Conservation (phyloP, 768 basidiomycete species). For the Phylloporus scabripes region DNA sequence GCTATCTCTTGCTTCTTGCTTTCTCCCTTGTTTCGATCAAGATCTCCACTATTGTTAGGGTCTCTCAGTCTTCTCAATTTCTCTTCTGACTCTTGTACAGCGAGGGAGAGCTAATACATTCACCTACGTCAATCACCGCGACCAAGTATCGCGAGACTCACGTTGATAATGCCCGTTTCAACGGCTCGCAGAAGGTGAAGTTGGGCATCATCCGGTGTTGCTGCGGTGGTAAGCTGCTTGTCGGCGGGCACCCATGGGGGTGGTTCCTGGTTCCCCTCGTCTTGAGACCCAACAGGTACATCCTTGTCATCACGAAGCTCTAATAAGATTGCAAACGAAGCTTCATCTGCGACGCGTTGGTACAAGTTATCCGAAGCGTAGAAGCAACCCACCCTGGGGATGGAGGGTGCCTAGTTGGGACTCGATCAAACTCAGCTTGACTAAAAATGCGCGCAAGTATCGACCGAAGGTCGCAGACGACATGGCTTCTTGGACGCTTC, state of each 20-base stretch:
- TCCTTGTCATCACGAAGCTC: constrained; percentile 67
- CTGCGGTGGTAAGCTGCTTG: constrained; percentile 61
- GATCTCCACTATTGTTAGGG: not conserved
- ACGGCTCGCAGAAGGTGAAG: constrained; percentile 73
- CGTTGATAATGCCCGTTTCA: constrained; percentile 80
- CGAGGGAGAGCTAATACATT: constrained; percentile 54
- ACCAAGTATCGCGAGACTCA: constrained; percentile 27
- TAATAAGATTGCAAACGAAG: constrained; percentile 77
- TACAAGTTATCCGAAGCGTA: not conserved
- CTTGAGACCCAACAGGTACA: constrained; percentile 43
- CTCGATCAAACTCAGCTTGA: constrained; percentile 77
- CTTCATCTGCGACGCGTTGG: constrained; percentile 43
- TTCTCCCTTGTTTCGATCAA: constrained; percentile 10
- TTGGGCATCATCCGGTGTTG: constrained; percentile 59
- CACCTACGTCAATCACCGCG: constrained; percentile 1
- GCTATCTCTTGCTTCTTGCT: constrained; percentile 1
- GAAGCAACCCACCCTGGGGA: constrained; percentile 40
- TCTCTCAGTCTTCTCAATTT: constrained; percentile 41
- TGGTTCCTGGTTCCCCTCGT: constrained; percentile 50
- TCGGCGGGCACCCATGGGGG: constrained; percentile 80
- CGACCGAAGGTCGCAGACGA: constrained; percentile 56
- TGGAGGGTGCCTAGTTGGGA: constrained; percentile 58
- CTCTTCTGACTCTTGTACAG: constrained; percentile 74
- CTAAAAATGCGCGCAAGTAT: constrained; percentile 77
- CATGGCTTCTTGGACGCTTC: constrained; percentile 69